A percentile compares a stretch with the other conserved stretches of the same genome.
These are phyloP conservation scores for Funneliformis mosseae DNA, from an alignment of 192 early-diverging fungal species.

Conservation along the genomic window DNA sequence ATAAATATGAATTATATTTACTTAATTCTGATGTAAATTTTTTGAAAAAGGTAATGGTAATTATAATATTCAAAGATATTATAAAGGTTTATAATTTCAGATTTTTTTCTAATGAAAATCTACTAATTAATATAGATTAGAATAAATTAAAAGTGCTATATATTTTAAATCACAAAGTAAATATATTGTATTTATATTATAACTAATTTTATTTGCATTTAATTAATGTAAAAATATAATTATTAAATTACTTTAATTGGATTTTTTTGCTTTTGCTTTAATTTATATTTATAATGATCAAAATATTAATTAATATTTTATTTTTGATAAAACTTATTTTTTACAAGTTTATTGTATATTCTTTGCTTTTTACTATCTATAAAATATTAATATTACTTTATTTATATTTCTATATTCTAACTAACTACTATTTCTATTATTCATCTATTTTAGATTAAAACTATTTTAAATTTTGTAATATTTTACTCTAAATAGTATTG, in stretches of 20 bases:
- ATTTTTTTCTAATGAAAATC: not conserved
- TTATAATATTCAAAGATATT: not conserved
- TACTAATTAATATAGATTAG: conserved; percentile 2
- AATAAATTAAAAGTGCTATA: not conserved
- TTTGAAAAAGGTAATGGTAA: not conserved
- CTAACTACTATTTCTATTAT: not conserved
- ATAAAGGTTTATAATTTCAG: not conserved
- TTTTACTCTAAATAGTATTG: too few relatives aligned
- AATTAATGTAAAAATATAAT: not conserved
- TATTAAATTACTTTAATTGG: not conserved
- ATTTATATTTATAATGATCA: not conserved
- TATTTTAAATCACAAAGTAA: not conserved
- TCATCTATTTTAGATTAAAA: too few relatives aligned
- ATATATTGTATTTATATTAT: not conserved
- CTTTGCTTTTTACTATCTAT: not conserved
- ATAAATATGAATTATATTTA: too few relatives aligned
- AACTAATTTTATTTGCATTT: not conserved
- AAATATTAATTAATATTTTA: not conserved
- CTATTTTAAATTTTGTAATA: too few relatives aligned
- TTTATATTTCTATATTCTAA: not conserved
- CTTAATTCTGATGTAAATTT: too few relatives aligned
- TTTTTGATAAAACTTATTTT: too few relatives aligned
- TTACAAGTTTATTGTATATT: not conserved
- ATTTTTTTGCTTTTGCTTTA: not conserved
- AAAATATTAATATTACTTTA: not conserved